phyloP scores from a whole-genome alignment of 345 rosid genomes.

The Sisymbrium altissimum region DNA sequence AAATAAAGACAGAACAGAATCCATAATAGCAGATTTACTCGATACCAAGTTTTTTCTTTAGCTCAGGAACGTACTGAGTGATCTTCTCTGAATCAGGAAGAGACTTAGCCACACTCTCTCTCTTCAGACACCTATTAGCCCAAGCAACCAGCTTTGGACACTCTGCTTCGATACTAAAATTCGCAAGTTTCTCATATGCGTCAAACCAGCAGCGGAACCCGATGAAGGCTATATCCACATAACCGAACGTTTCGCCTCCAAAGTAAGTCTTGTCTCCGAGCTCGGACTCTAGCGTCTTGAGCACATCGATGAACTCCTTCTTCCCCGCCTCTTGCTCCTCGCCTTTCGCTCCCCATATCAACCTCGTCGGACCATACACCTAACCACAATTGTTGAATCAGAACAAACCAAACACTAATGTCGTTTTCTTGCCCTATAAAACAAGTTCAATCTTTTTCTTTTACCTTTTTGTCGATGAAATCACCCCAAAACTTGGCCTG shows the following conservation, averaged over 20 bases:
- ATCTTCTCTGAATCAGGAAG: background rate
- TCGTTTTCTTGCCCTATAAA: background rate
- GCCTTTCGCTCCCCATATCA: background rate
- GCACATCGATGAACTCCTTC: background rate
- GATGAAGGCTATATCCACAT: constrained; percentile 15
- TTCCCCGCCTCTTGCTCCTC: background rate
- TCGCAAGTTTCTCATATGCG: background rate
- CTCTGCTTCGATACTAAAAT: background rate
- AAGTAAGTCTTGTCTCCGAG: constrained; percentile 6
- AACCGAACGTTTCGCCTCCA: constrained; percentile 16
- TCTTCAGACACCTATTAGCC: background rate
- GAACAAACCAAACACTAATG: background rate
- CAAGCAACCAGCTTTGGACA: background rate
- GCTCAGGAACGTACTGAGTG: background rate
- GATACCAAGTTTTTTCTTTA: background rate
- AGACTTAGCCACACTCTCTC: background rate
- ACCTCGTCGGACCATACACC: background rate
- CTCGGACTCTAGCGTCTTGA: background rate
- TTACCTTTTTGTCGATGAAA: constrained; percentile 67
- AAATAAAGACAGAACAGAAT: background rate
- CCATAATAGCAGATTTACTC: background rate
- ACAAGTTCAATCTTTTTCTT: background rate
- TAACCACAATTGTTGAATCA: background rate
- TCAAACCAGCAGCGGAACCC: constrained; percentile 11
- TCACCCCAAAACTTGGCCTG: constrained; percentile 74